Conservation (phyloP, 2,329 filamentous ascomycete species). For the Colletotrichum sojae region DNA sequence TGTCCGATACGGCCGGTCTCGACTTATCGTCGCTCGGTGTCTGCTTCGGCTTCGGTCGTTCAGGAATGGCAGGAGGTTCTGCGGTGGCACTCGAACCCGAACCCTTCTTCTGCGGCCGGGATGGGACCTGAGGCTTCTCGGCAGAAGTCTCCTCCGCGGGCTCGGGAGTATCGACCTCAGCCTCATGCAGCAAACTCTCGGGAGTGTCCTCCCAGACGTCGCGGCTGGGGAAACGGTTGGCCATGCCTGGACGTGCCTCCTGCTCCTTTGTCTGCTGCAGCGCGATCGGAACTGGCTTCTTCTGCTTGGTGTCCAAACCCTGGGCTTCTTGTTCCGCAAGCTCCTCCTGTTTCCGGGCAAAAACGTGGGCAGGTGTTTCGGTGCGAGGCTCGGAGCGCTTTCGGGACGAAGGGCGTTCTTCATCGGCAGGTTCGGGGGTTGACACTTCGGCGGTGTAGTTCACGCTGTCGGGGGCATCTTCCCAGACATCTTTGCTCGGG, state of each 20-base stretch:
- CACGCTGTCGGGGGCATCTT: slow-evolving; percentile 91
- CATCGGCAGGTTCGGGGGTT: slow-evolving; percentile 74
- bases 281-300: slow-evolving; percentile 51
- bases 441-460: slow-evolving; percentile 86
- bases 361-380: slow-evolving; percentile 72
- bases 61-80: slow-evolving; percentile 63
- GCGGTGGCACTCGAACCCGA: slow-evolving; percentile 46
- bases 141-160: slow-evolving; percentile 55
- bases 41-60: slow-evolving; percentile 68
- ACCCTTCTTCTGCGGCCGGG: slow-evolving; percentile 63
- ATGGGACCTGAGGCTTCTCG: slow-evolving; percentile 74
- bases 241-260: slow-evolving; percentile 68
- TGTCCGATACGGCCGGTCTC: slow-evolving; percentile 63
- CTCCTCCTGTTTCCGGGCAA: slow-evolving; percentile 76
- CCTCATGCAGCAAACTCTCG: slow-evolving; percentile 84
- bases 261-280: slow-evolving; percentile 44
- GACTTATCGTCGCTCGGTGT: slow-evolving; percentile 53
- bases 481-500: slow-evolving; percentile 97
- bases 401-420: slow-evolving; percentile 53
- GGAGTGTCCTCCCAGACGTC: slow-evolving; percentile 97
- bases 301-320: slow-evolving; percentile 63
- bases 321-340: slow-evolving; percentile 71
- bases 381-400: slow-evolving; percentile 46
- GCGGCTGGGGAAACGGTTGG: slow-evolving; percentile 87
- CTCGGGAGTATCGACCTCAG: slow-evolving; percentile 75